Percentiles rank a stretch among this genome's conserved stretches.
Conservation (phyloP, 2,329 filamentous ascomycete genomes). For the Beauveria rudraprayagi region DNA sequence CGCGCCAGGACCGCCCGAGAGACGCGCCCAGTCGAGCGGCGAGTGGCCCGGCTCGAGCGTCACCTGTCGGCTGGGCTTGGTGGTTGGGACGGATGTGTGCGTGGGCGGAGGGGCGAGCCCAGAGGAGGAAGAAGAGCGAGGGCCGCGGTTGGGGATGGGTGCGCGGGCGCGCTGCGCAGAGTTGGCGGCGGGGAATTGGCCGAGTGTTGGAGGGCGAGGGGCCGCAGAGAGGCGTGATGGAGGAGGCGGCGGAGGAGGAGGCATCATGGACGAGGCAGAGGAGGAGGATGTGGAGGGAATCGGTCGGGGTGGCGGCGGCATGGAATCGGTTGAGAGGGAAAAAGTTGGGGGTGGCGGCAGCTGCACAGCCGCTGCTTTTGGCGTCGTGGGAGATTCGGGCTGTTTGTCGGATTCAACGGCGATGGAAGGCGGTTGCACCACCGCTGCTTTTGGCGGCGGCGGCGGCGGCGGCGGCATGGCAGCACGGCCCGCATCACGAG, state of each 20-base stretch:
- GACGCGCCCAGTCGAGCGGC: constrained; percentile 89
- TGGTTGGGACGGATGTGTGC: constrained; percentile 42
- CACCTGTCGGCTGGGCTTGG: constrained; percentile 60
- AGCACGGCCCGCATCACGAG: constrained; percentile 19
- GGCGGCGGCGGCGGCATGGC: constrained; percentile 20
- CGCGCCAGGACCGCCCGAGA: constrained; percentile 47
- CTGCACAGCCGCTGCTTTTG: constrained; percentile 33
- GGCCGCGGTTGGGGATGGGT: constrained; percentile 32
- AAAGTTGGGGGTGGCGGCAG: constrained; percentile 33
- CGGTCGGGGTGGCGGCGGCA: constrained; percentile 11
- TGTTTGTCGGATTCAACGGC: neutral
- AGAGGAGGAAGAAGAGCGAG: constrained; percentile 19
- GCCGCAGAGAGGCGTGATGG: constrained; percentile 16
- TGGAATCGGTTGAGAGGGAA: constrained; percentile 29
- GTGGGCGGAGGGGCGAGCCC: constrained; percentile 50
- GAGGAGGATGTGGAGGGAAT: neutral
- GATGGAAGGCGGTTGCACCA: constrained; percentile 17
- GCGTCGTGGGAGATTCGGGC: constrained; percentile 13
- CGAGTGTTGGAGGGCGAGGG: constrained; percentile 27
- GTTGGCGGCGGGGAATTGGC: constrained; percentile 42
- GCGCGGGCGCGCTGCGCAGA: constrained; percentile 42
- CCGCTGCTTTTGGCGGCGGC: constrained; percentile 21
- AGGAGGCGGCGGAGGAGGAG: constrained; percentile 6
- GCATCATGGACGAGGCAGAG: constrained; percentile 10
- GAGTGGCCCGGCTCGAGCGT: constrained; percentile 84